Conservation (phyloP, 2,329 filamentous ascomycete genomes). For the Camptophora hylomeconis region DNA sequence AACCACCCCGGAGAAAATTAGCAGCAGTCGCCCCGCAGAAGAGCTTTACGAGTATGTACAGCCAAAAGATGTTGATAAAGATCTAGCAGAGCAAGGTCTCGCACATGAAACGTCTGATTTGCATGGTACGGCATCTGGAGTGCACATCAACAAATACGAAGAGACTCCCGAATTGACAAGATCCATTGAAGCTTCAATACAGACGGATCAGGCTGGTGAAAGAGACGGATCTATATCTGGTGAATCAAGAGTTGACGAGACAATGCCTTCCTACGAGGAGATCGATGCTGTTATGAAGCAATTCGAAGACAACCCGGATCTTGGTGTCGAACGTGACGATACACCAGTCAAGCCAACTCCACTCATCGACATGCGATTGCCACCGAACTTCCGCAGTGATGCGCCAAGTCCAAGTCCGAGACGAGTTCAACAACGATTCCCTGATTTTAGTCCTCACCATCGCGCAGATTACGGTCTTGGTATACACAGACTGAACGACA, state of each 20-base stretch:
- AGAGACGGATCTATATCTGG: not conserved
- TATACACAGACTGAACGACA: constrained; percentile 50
- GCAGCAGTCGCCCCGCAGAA: no score
- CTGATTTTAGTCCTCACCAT: constrained; percentile 4
- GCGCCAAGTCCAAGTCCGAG: constrained; percentile 61
- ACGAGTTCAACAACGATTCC: constrained; percentile 26
- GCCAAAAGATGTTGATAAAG: no score
- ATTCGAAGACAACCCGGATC: constrained; percentile 61
- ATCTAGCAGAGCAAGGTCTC: no score
- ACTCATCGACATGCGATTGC: constrained; percentile 30
- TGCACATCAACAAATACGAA: no score
- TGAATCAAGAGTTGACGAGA: constrained; percentile 2
- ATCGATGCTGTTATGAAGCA: constrained; percentile 89
- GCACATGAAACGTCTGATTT: no score
- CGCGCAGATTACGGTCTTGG: constrained; percentile 36
- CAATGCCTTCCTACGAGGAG: constrained; percentile 39
- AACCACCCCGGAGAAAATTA: no score
- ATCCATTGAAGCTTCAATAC: no score
- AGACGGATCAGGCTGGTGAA: constrained; percentile 4
- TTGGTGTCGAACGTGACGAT: constrained; percentile 55
- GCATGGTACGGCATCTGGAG: no score
- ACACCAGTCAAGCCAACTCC: constrained; percentile 33
- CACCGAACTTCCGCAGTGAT: constrained; percentile 49
- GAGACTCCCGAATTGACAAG: constrained; percentile 17
- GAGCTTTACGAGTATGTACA: no score